Conservation (phyloP, 139 green algal species). For the Limnomonas spitsbergensis region DNA sequence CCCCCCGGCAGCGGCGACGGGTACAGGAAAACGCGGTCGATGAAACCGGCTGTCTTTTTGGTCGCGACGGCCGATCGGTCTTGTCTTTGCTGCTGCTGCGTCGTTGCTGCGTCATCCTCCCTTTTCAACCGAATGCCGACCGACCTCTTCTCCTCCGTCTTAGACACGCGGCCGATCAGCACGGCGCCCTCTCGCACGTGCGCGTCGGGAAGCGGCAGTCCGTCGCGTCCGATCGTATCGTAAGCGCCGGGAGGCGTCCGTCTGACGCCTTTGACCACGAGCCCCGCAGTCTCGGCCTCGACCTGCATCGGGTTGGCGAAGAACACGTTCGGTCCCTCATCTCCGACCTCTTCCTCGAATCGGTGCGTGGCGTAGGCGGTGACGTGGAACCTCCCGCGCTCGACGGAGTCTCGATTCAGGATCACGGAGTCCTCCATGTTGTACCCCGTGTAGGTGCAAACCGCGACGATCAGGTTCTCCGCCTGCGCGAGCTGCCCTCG, state of each 20-base stretch:
- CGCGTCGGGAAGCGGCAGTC: not conserved
- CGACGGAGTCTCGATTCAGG: slow-evolving; percentile 47
- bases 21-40: not conserved
- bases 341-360: not conserved
- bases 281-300: not conserved
- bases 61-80: not conserved
- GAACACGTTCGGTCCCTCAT: not conserved
- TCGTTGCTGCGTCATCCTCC: too few species aligned
- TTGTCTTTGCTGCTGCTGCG: not conserved
- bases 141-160: too few species aligned
- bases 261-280: too few species aligned
- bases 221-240: not conserved
- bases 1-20: not conserved
- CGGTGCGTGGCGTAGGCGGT: slow-evolving; percentile 46
- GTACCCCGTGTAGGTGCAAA: slow-evolving; percentile 61
- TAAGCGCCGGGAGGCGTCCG: not conserved
- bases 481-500: not conserved
- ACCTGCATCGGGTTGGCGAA: not conserved
- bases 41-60: not conserved
- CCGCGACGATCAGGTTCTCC: slow-evolving; percentile 61
- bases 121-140: too few species aligned
- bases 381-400: slow-evolving; percentile 57
- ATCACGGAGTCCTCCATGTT: slow-evolving; percentile 76
- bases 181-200: not conserved
- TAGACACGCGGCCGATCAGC: not conserved